Conservation (phyloP, 2,329 filamentous ascomycete genomes). For the Pseudogymnoascus sp. region DNA sequence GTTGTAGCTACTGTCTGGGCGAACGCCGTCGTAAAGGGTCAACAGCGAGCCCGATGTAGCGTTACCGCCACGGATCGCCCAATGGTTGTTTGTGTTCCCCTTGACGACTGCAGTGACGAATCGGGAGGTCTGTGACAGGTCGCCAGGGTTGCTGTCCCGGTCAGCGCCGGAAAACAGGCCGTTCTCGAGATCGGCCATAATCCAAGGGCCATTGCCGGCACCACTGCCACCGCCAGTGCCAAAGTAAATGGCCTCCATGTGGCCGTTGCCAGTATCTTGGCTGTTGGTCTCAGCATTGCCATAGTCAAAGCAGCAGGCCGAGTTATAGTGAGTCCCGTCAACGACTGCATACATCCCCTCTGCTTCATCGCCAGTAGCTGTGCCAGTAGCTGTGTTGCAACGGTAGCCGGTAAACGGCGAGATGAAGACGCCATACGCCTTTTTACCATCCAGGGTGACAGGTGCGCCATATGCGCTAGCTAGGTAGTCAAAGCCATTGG, state of each 20-base stretch:
- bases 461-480: conserved; percentile 52
- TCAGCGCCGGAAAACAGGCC: conserved; percentile 49
- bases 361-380: conserved; percentile 44
- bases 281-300: conserved; percentile 44
- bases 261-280: conserved; percentile 46
- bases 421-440: conserved; percentile 56
- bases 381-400: conserved; percentile 44
- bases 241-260: conserved; percentile 60
- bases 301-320: conserved; percentile 43
- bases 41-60: conserved; percentile 42
- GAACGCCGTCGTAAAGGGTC: conserved; percentile 47
- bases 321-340: conserved; percentile 52
- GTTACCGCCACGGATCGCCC: conserved; percentile 50
- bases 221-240: conserved; percentile 44
- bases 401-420: conserved; percentile 55
- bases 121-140: conserved; percentile 41
- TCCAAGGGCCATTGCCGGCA: conserved; percentile 49
- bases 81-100: conserved; percentile 39
- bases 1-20: conserved; percentile 35
- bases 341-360: conserved; percentile 54
- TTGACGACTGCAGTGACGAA: conserved; percentile 49
- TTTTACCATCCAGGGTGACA: conserved; percentile 50
- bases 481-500: conserved; percentile 50
- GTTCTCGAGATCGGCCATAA: conserved; percentile 59
- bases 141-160: conserved; percentile 36